These are phyloP conservation scores for Arxiozyma slooffiae DNA, from an alignment of 1,139 yeast species.

Conservation along the genomic window DNA sequence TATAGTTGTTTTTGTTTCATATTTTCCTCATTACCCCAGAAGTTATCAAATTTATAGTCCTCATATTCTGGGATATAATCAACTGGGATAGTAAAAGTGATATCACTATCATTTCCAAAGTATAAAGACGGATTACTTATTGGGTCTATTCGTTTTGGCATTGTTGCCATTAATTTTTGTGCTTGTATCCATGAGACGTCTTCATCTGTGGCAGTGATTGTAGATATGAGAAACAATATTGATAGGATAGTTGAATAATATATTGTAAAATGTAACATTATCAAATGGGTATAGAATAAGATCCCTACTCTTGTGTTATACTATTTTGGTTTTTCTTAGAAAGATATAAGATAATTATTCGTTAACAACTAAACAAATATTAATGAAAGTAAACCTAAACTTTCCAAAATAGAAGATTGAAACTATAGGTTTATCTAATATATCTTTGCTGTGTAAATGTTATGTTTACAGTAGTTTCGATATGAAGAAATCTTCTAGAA, in stretches of 20 bases:
- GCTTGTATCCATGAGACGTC: conserved; percentile 14
- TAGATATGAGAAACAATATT: background rate
- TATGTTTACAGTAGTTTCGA: background rate
- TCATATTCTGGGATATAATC: conserved; percentile 25
- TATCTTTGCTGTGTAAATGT: background rate
- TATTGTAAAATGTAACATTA: background rate
- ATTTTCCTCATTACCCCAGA: conserved; percentile 15
- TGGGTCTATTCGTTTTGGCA: conserved; percentile 8
- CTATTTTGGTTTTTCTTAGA: background rate
- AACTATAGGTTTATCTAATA: background rate
- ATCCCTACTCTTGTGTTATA: background rate
- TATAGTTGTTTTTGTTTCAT: conserved; percentile 24
- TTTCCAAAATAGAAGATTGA: background rate
- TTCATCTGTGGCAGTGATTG: background rate
- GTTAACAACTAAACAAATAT: background rate
- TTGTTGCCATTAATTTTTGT: conserved; percentile 8
- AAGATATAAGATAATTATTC: background rate
- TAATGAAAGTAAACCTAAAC: background rate
- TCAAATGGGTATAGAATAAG: background rate
- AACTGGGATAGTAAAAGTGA: conserved; percentile 25
- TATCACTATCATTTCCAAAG: conserved; percentile 8
- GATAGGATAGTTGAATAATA: background rate
- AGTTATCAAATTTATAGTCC: conserved; percentile 10
- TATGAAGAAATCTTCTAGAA: background rate
- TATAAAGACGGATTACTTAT: conserved; percentile 1